These are phyloP conservation scores for Williopsis jadinii DNA, from an alignment of 1,139 yeast species.

Conservation along the genomic window DNA sequence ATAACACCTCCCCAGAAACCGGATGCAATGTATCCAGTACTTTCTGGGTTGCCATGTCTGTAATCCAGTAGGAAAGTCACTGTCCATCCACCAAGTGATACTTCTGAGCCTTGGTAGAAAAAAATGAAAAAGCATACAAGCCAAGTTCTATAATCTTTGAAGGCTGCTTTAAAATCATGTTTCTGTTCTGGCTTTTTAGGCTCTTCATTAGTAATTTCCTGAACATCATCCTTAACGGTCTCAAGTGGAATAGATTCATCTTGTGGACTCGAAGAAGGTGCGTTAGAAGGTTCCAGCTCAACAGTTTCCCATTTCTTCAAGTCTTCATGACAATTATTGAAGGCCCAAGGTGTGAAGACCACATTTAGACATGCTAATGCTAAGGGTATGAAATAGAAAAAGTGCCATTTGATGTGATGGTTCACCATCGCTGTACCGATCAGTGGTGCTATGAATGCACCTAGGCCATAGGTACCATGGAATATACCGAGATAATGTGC, in stretches of 20 bases:
- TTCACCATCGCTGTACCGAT: slow-evolving; percentile 43
- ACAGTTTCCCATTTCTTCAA: slow-evolving; percentile 26
- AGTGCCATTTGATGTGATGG: slow-evolving; percentile 46
- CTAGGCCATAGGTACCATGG: slow-evolving; percentile 59
- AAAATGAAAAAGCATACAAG: slow-evolving; percentile 44
- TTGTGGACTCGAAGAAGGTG: neutral
- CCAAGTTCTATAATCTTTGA: slow-evolving; percentile 46
- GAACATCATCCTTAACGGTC: neutral
- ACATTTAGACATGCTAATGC: slow-evolving; percentile 31
- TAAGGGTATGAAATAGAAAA: slow-evolving; percentile 42
- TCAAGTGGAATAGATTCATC: neutral
- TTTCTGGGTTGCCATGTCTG: slow-evolving; percentile 37
- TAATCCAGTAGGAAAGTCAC: slow-evolving; percentile 55
- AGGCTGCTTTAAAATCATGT: slow-evolving; percentile 28
- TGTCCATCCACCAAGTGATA: slow-evolving; percentile 65
- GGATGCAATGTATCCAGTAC: slow-evolving; percentile 59
- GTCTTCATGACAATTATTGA: slow-evolving; percentile 38
- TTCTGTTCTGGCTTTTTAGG: neutral
- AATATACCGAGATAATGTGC: slow-evolving; percentile 44
- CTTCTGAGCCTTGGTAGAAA: slow-evolving; percentile 65
- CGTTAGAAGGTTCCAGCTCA: slow-evolving; percentile 4
- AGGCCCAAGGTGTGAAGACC: slow-evolving; percentile 30
- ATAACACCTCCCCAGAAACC: slow-evolving; percentile 73
- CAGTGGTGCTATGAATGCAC: slow-evolving; percentile 56
- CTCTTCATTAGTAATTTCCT: neutral